Evolutionary conservation across 148 eudicot genomes (phyloP), one percentile per base, ranked within the genome.

Genomic region (Agrostemma githago): DNA sequence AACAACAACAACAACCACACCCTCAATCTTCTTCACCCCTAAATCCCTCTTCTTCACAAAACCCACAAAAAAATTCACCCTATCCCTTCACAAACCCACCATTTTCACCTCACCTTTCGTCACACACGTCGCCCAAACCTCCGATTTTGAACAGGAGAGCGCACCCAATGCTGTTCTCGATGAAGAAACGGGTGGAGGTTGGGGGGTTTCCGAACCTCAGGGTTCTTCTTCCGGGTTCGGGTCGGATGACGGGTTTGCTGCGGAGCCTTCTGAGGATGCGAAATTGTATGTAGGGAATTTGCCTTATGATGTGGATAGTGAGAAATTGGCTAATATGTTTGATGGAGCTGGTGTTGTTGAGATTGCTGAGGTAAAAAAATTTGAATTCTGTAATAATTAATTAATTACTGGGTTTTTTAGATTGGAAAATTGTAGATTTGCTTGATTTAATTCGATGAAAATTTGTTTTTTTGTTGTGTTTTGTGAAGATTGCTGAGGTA

Each of bases 321-420:
- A 85, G 83, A 80, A 70, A 21, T 72, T 92, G 79, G 98, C 98
- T 79, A 73, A 82, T 70, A 44, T 89, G 56, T 92, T 92, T 82
- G 87, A 87, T 58, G 80, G 80, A 68, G 91, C 96, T 62, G 98
- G 98, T 76, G 80, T 86, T 82, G 98, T 92, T 72, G 96, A 92
- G 85, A 83, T 86, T 78, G 82, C 89, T 60, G 96, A 91, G 93
- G 92, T 88, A 76, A 26, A 26, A 26, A 26, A 26, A 26, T 0
- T 26, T 26, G 34, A 26, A 26, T 26, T 26, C 34, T 26, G 34
- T 26, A 1, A 26, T 26, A 26, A 26, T 26, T 26, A 26, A 26
- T 26, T 26, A 26, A 19, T 63, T 63, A 10, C 4, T 63, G 43
- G 42, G 67, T 10, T 63, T n/a, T 62, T 12, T n/a, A n/a, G 43